Evolutionary conservation across 192 early-diverging fungal genomes (phyloP).

Genomic region (Gaertneriomyces sp.): DNA sequence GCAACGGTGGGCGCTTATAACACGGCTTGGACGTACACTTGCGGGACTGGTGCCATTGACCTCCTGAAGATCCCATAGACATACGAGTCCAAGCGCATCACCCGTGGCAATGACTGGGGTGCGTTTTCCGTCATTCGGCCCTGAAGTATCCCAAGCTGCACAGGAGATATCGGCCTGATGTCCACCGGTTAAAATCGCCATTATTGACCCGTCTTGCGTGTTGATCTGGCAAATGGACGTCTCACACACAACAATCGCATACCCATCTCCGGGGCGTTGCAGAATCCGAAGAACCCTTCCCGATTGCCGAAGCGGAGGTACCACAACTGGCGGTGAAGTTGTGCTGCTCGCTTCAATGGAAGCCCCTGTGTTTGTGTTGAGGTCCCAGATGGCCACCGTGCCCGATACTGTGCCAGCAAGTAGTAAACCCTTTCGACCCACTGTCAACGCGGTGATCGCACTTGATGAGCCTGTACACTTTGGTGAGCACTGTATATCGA

Average conservation of each 20-base stretch:
- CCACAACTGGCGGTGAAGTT: too few species aligned
- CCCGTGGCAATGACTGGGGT: slow-evolving; percentile 44
- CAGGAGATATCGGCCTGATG: slow-evolving; percentile 14
- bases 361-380: too few species aligned
- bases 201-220: not conserved
- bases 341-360: too few species aligned
- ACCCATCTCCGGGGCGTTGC: too few species aligned
- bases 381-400: slow-evolving; percentile 10
- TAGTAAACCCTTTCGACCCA: slow-evolving; percentile 1
- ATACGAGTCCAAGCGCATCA: slow-evolving; percentile 48
- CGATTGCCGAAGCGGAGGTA: too few species aligned
- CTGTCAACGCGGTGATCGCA: not conserved
- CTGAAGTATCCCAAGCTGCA: slow-evolving; percentile 1
- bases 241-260: too few species aligned
- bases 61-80: slow-evolving; percentile 44
- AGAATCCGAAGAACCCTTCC: too few species aligned
- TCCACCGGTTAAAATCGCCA: slow-evolving; percentile 3
- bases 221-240: slow-evolving; percentile 8
- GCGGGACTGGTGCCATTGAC: not conserved
- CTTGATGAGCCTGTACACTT: too few species aligned
- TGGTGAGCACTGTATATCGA: too few species aligned
- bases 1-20: slow-evolving; percentile 15
- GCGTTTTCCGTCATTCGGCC: not conserved
- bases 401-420: slow-evolving; percentile 15
- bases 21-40: slow-evolving; percentile 7